Percentiles rank a stretch among this genome's conserved stretches.
Evolutionary conservation across 1,284 basidiomycete genomes (phyloP).

Genomic region (Sporisorium exsertum): DNA sequence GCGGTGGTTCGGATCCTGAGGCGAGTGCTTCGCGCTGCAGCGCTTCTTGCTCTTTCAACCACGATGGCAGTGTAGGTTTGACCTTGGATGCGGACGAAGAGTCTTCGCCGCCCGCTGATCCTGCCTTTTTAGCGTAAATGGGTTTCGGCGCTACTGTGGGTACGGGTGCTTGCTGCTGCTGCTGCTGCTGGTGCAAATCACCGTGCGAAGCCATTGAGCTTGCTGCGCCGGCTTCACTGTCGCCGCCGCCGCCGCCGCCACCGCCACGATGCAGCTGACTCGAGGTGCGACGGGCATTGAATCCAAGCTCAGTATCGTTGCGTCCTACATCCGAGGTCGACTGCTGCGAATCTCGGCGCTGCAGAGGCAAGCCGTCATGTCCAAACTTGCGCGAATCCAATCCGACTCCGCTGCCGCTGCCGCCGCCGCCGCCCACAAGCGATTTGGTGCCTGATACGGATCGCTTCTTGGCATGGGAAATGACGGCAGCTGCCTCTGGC

Average conservation of each 20-base stretch:
- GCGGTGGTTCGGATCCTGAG: conserved; percentile 51
- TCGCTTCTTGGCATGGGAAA: conserved; percentile 51
- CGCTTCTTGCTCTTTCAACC: conserved; percentile 68
- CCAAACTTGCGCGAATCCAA: conserved; percentile 22
- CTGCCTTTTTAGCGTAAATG: conserved; percentile 54
- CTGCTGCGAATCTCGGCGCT: conserved; percentile 46
- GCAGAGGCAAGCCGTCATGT: conserved; percentile 20
- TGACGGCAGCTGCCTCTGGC: conserved; percentile 38
- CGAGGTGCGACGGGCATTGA: conserved; percentile 23
- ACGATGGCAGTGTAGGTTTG: conserved; percentile 60
- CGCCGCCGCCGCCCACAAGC: conserved; percentile 26
- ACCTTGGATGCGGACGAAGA: conserved; percentile 34
- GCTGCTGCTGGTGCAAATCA: conserved; percentile 15
- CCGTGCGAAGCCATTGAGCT: conserved; percentile 30
- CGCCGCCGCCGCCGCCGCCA: conserved; percentile 21
- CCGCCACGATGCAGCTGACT: conserved; percentile 41
- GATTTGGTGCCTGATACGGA: conserved; percentile 52
- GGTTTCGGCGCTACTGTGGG: conserved; percentile 61
- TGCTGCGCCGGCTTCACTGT: conserved; percentile 34
- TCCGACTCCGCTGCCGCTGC: conserved; percentile 25
- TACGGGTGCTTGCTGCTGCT: conserved; percentile 25
- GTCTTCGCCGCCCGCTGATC: conserved; percentile 10
- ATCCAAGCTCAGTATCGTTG: conserved; percentile 31
- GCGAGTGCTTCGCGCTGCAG: conserved; percentile 57
- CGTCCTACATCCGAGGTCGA: conserved; percentile 35